A percentile compares a stretch with the other conserved stretches of the same genome.
Conservation (phyloP, 2,329 filamentous ascomycete species). For the Colletotrichum coccodes region DNA sequence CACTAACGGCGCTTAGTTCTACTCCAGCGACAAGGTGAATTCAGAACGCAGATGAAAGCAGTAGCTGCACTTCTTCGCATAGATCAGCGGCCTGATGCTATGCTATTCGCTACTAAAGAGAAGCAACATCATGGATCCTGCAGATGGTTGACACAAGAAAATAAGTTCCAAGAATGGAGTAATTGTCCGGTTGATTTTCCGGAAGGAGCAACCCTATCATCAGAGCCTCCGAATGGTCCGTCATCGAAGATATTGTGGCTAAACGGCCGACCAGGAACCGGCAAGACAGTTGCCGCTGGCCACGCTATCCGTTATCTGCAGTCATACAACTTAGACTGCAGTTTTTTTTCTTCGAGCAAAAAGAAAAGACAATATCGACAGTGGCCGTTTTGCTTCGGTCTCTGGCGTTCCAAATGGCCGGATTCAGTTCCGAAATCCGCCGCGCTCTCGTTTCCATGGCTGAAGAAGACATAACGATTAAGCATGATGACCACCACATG, state of each 20-base stretch:
- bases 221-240: background rate
- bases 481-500: background rate
- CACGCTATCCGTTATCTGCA: slow-evolving; percentile 39
- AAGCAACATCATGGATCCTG: background rate
- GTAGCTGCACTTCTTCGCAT: background rate
- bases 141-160: background rate
- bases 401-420: background rate
- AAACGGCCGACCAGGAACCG: slow-evolving; percentile 39
- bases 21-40: background rate
- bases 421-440: background rate
- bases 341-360: slow-evolving; percentile 39
- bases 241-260: slow-evolving; percentile 31
- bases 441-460: background rate
- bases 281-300: slow-evolving; percentile 39
- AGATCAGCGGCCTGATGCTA: background rate
- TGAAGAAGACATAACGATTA: background rate
- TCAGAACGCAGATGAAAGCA: background rate
- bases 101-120: background rate
- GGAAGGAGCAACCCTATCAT: background rate
- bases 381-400: background rate
- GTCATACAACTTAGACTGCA: slow-evolving; percentile 35
- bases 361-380: background rate
- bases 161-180: background rate
- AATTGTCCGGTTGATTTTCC: background rate
- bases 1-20: background rate